Base-by-base conservation (phyloP, 129 eudicot species). In the Deinandra increscens region DNA sequence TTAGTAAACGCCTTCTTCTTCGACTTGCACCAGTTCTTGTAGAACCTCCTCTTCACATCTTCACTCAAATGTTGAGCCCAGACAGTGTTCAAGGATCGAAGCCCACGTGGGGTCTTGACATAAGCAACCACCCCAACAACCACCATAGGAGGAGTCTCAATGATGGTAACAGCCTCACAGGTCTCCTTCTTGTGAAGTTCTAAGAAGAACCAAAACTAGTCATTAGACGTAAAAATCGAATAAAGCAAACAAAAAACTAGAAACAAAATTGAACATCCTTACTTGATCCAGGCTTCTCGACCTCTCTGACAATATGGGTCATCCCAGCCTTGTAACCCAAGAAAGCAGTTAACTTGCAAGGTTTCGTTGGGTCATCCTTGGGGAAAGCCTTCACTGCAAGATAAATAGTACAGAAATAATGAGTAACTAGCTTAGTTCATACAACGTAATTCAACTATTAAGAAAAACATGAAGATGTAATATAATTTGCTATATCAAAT, bases 171-270 rank as follows among this genome's bases (percentile, higher is more conserved):
- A 45, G 95, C 91, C 69, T 88, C 95, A 67, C 86, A 82, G 15
- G 95, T 82, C 68, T 88, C 91, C 71, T 85, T 88, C 88, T 88
- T 88, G 95, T 88, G 95, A 43, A 88, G 86, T 69, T 85, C 91
- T 88, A 66, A 4, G 11, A 49, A 62, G 5, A 36, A 26, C 31
- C 14, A 29, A 37, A 17, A 7, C 0, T 26, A 4, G 4, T 44
- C 22, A 9, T 55, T 12, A 17, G 10, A 1, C 2, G 0, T 1
- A 31, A 31, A 15, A 29, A 51, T 1, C 31, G n/a, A 26, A 17
- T 37, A 41, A 36, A 34, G 36, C 14, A 3, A 75, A 53, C 18
- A 4, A 1, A 53, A 17, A 1, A 7, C 48, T 13, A 14, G 4
- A 70, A 56, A 29, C 9, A 13, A 9, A 42, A 1, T 0, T 9